Evolutionary conservation across 129 eudicot species (phyloP), one percentile per base, ranked within the genome.

Genomic region (Ambrosia trifida): DNA sequence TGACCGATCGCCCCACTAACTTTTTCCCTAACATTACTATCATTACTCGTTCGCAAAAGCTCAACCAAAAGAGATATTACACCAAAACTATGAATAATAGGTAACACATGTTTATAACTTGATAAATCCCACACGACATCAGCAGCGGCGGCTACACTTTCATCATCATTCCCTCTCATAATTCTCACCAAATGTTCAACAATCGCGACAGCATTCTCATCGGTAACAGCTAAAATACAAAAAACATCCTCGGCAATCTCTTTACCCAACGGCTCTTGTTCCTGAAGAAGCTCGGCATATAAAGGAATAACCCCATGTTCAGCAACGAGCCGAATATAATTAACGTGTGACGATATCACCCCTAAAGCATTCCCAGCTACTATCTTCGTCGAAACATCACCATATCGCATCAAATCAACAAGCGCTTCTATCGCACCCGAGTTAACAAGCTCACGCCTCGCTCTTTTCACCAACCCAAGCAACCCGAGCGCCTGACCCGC

Each of bases 191-290:
- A 72, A 59, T 88, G 83, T 44, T 85, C 88, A 9, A 69, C 76
- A 61, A 88, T 85, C 46, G 53, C 36, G 4, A 65, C 32, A 0
- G 83, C 84, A 63, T 80, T 81, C 30, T 64, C 66, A 81, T 88
- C 85, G 0, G 63, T 52, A 67, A 85, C 70, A 18, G 88, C 88
- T 60, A 83, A 68, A 61, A 83, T 75, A 70, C 88, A 88, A 31
- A 88, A 85, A 3, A 88, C 88, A 64, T 88, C 95, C 82, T 85
- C 91, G 1, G 95, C 91, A 40, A 88, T 79, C 78, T 85, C 95
- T 75, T 75, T 85, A 33, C 85, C 84, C 80, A 79, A 72, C 16
- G 79, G 77, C 16, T 74, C 86, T 0, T 68, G 66, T 50, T 75
- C 83, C 46, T 77, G 68, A 69, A 88, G 88, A 41, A 85, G 84